Percentiles rank a stretch among this genome's conserved stretches.
Conservation (phyloP, 2,329 filamentous ascomycete species). For the Alternaria triticina region DNA sequence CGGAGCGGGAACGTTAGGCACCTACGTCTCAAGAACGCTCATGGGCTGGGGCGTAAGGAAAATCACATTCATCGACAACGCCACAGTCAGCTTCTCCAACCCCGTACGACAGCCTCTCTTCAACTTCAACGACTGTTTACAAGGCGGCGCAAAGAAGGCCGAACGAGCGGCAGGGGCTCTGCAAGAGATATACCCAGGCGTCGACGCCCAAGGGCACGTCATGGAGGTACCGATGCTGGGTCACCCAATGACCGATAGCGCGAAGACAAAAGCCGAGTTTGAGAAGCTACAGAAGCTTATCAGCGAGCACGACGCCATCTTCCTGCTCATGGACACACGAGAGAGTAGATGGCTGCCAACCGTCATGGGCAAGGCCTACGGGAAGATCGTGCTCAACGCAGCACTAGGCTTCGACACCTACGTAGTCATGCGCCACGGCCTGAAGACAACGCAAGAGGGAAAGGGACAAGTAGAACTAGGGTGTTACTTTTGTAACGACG, state of each 20-base stretch:
- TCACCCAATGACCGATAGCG: slow-evolving; percentile 80
- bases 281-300: slow-evolving; percentile 77
- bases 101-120: slow-evolving; percentile 95
- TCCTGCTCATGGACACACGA: slow-evolving; percentile 95
- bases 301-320: slow-evolving; percentile 86
- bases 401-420: slow-evolving; percentile 96
- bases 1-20: slow-evolving; percentile 90
- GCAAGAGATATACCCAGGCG: slow-evolving; percentile 86
- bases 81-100: slow-evolving; percentile 91
- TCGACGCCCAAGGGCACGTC: slow-evolving; percentile 79
- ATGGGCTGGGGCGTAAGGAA: slow-evolving; percentile 96
- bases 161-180: slow-evolving; percentile 79
- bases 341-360: slow-evolving; percentile 96
- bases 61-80: slow-evolving; percentile 96
- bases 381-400: slow-evolving; percentile 96
- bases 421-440: slow-evolving; percentile 94
- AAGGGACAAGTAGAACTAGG: slow-evolving; percentile 73
- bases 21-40: slow-evolving; percentile 89
- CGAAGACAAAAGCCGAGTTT: slow-evolving; percentile 74
- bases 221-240: slow-evolving; percentile 95
- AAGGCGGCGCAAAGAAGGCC: slow-evolving; percentile 86
- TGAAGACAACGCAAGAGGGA: slow-evolving; percentile 58
- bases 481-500: slow-evolving; percentile 98
- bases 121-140: slow-evolving; percentile 84
- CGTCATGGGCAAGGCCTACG: slow-evolving; percentile 89